These are phyloP conservation scores for Crithidia acanthocephali DNA, from an alignment of 208 protist species.

Conservation along the genomic window DNA sequence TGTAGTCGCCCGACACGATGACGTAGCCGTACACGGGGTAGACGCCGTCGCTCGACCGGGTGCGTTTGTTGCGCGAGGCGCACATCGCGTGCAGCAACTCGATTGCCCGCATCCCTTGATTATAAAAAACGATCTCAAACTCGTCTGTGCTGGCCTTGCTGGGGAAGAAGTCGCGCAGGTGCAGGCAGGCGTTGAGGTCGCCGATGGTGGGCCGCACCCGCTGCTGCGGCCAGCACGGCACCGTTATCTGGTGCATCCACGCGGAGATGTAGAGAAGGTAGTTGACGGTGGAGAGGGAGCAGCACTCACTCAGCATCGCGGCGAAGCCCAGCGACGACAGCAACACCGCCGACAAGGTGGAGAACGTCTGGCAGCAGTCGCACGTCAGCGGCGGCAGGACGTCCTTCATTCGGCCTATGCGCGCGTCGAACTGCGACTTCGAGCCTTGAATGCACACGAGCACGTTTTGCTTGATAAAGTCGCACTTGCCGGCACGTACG, in stretches of 20 bases:
- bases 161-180: conserved; percentile 79
- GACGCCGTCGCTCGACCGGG: conserved; percentile 11
- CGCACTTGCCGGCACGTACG: conserved; percentile 36
- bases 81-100: conserved; percentile 69
- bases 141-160: conserved; percentile 64
- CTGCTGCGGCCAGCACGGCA: conserved; percentile 67
- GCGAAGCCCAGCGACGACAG: conserved; percentile 81
- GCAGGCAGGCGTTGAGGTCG: conserved; percentile 79
- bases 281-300: conserved; percentile 75
- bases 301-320: conserved; percentile 64
- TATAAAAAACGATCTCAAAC: conserved; percentile 88
- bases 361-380: conserved; percentile 92
- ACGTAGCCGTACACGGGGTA: conserved; percentile 81
- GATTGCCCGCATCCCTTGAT: conserved; percentile 53
- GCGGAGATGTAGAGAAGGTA: conserved; percentile 90
- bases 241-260: conserved; percentile 88
- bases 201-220: conserved; percentile 74
- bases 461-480: conserved; percentile 57
- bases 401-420: conserved; percentile 43
- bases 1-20: conserved; percentile 91
- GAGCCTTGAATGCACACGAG: conserved; percentile 73
- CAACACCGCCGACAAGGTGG: conserved; percentile 72
- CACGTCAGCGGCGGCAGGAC: conserved; percentile 73
- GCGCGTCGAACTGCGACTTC: conserved; percentile 85
- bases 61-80: conserved; percentile 21